These are phyloP conservation scores for Dendrobium chrysotoxum DNA, from an alignment of 106 monocot genomes.

Conservation along the genomic window DNA sequence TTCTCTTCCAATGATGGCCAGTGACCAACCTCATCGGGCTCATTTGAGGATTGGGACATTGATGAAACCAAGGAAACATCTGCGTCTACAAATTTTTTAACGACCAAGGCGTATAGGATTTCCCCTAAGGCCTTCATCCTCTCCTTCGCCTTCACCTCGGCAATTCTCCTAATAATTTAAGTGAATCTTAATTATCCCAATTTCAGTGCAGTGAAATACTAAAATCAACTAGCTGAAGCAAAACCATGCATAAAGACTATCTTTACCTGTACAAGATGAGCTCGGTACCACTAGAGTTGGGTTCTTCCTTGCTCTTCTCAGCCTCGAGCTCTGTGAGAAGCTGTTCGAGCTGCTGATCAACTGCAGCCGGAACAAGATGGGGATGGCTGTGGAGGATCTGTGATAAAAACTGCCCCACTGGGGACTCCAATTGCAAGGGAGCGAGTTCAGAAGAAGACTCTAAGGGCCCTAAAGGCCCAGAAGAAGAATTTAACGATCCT, in stretches of 20 bases:
- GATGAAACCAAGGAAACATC: slow-evolving; percentile 53
- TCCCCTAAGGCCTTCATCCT: slow-evolving; percentile 57
- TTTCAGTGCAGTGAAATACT: neutral
- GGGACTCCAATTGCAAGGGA: slow-evolving; percentile 71
- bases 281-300: slow-evolving; percentile 34
- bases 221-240: neutral
- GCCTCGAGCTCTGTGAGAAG: slow-evolving; percentile 56
- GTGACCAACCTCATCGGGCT: slow-evolving; percentile 24
- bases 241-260: neutral
- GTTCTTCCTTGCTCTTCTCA: slow-evolving; percentile 40
- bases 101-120: slow-evolving; percentile 68
- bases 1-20: slow-evolving; percentile 47
- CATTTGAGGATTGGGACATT: slow-evolving; percentile 22
- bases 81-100: slow-evolving; percentile 69
- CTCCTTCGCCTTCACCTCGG: slow-evolving; percentile 71
- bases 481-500: slow-evolving; percentile 23
- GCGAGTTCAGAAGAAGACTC: slow-evolving; percentile 33
- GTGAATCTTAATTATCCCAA: neutral
- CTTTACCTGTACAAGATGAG: slow-evolving; percentile 42
- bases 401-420: slow-evolving; percentile 63
- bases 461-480: neutral
- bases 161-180: slow-evolving; percentile 47
- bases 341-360: slow-evolving; percentile 78
- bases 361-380: slow-evolving; percentile 71
- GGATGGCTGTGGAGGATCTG: slow-evolving; percentile 70